Evolutionary conservation across 306 rosid species (phyloP), one percentile per base, ranked within the genome.

Genomic region (Castanea crenata): DNA sequence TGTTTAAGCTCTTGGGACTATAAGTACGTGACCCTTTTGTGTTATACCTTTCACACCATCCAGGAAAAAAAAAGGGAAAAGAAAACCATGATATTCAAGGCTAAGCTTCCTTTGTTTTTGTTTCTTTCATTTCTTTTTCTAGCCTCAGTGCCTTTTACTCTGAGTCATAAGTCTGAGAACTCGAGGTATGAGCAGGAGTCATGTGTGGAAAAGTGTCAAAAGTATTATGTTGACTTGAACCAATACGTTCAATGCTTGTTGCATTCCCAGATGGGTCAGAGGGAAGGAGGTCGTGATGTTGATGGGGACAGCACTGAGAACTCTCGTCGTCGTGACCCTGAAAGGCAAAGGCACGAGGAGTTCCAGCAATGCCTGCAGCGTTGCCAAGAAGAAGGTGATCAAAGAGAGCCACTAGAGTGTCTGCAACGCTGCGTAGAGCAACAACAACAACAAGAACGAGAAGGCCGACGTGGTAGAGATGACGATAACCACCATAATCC

Each of bases 61-160:
- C 11, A n/a, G 51, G 10, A 11, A 12, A 27, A 38, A 8, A 38
- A 38, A 21, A 21, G 0, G 21, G 11, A 38, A 38, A 38, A 7
- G 46, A 38, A 38, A 23, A 69, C 32, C 70, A 78, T 74, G 76
- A 59, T 57, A 41, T 69, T 51, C 38, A 83, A 34, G 27, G 16
- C 52, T 16, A 35, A 20, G 54, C 18, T 82, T 54, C 71, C 62
- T 77, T 31, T 61, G 18, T 32, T 75, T 10, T 41, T 79, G 16
- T 13, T 78, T 11, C 58, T 83, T 67, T 75, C 74, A 7, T 55
- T 68, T 74, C 44, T 75, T 6, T 83, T 68, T 6, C 74, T 83
- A 0, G 77, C 74, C 23, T 54, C 57, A 0, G 31, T 74, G 3
- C 54, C 69, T 23, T 34, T 54, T 2, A 61, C 78, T 34, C 27